Conservation (phyloP, 2,329 filamentous ascomycete genomes). For the Beauveria australis region DNA sequence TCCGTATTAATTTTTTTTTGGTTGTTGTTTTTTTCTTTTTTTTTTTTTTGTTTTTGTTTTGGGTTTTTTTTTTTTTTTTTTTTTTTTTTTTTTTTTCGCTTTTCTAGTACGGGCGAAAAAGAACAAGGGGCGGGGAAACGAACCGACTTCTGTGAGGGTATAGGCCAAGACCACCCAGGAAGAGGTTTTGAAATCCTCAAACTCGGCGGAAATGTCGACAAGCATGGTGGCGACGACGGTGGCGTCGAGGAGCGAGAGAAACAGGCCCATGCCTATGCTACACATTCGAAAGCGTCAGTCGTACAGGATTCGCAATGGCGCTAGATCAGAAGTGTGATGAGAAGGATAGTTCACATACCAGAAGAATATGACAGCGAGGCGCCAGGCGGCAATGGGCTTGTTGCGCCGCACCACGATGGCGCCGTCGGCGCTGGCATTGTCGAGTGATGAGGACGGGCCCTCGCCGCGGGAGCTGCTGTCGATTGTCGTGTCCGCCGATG, state of each 20-base stretch:
- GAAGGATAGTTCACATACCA: slow-evolving; percentile 4
- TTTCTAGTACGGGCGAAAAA: background rate
- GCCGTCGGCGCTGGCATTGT: background rate
- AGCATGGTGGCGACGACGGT: slow-evolving; percentile 13
- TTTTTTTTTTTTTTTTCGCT: background rate
- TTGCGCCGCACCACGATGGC: slow-evolving; percentile 13
- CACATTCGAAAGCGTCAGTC: too few relatives aligned
- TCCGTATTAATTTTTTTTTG: too few relatives aligned
- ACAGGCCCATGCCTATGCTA: slow-evolving; percentile 11
- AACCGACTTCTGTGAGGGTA: slow-evolving; percentile 12
- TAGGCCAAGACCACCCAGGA: slow-evolving; percentile 12
- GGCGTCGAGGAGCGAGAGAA: slow-evolving; percentile 12
- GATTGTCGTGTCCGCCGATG: background rate
- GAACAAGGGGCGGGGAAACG: background rate
- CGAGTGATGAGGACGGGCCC: background rate
- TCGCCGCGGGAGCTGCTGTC: background rate
- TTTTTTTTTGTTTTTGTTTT: too few relatives aligned
- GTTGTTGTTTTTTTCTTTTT: background rate
- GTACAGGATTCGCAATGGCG: too few relatives aligned
- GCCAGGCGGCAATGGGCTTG: slow-evolving; percentile 15
- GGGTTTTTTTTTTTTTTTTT: background rate
- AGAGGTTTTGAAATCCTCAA: slow-evolving; percentile 8
- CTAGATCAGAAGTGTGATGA: background rate
- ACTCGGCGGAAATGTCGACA: slow-evolving; percentile 10
- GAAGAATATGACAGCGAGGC: slow-evolving; percentile 12